A percentile compares a stretch with the other conserved stretches of the same genome.
These are phyloP conservation scores for Ophiosphaerella herpotricha DNA, from an alignment of 2,329 filamentous ascomycete species.

Conservation along the genomic window DNA sequence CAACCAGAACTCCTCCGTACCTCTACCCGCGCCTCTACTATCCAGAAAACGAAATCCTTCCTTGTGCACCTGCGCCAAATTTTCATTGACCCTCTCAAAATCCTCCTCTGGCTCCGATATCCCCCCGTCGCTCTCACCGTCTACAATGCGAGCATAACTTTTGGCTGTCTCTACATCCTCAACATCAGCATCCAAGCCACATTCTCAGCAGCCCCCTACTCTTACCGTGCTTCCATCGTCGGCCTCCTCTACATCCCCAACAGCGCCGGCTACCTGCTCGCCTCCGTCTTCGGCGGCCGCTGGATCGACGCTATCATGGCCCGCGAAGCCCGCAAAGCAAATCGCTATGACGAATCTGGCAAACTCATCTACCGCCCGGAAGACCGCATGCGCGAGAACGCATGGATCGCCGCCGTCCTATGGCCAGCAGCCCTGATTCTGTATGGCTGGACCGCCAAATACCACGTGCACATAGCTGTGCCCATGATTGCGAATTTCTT, in stretches of 20 bases:
- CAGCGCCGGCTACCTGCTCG: constrained; percentile 43
- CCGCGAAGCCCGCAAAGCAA: constrained; percentile 44
- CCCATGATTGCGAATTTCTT: constrained; percentile 49
- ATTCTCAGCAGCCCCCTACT: constrained; percentile 41
- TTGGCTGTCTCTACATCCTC: constrained; percentile 46
- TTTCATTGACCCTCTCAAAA: constrained; percentile 47
- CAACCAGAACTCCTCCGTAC: constrained; percentile 28
- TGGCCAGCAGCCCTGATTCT: constrained; percentile 45
- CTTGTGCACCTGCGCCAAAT: constrained; percentile 37
- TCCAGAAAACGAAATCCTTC: constrained; percentile 36
- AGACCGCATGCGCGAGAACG: constrained; percentile 50
- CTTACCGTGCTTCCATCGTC: constrained; percentile 42
- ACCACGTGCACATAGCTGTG: constrained; percentile 39
- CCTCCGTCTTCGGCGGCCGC: constrained; percentile 43
- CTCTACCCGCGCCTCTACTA: constrained; percentile 42
- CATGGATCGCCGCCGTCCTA: constrained; percentile 43
- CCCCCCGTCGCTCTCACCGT: constrained; percentile 46
- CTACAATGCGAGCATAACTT: constrained; percentile 48
- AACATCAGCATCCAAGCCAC: constrained; percentile 47
- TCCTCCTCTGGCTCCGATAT: constrained; percentile 45
- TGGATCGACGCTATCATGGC: constrained; percentile 50
- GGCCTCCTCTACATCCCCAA: constrained; percentile 47
- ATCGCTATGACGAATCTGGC: constrained; percentile 42
- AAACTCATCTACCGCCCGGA: constrained; percentile 43
- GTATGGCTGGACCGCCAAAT: constrained; percentile 45